phyloP scores from a whole-genome alignment of 306 rosid species.

The Boehmeria nivea region DNA sequence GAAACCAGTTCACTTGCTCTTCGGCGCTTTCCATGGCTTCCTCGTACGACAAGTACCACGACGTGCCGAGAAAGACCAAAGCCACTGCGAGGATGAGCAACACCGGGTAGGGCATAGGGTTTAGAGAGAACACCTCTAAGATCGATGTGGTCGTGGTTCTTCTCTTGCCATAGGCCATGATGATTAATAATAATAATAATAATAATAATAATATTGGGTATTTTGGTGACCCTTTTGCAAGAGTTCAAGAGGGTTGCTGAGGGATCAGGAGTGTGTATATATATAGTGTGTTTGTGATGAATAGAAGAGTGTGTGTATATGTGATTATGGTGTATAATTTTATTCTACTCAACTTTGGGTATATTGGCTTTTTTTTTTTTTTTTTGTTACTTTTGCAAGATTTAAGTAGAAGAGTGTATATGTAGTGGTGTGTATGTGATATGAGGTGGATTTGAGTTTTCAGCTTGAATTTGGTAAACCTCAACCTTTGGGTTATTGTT shows the following conservation, averaged over 20 bases:
- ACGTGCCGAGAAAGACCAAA: slow-evolving; percentile 45
- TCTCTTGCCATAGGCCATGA: slow-evolving; percentile 37
- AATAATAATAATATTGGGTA: too few relatives aligned
- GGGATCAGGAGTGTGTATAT: background rate
- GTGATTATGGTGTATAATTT: too few relatives aligned
- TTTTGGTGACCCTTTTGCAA: background rate
- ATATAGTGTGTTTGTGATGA: too few relatives aligned
- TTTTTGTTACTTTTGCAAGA: too few relatives aligned
- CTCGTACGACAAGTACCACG: slow-evolving; percentile 63
- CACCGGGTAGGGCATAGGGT: slow-evolving; percentile 72
- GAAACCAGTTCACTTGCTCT: slow-evolving; percentile 47
- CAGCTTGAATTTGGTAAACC: too few relatives aligned
- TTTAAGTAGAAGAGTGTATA: background rate
- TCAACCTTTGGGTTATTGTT: background rate
- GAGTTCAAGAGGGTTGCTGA: background rate
- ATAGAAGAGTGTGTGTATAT: too few relatives aligned
- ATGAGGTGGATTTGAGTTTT: too few relatives aligned
- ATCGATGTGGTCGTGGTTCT: slow-evolving; percentile 46
- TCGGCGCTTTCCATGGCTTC: slow-evolving; percentile 48
- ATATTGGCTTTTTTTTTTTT: too few relatives aligned
- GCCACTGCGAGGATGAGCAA: slow-evolving; percentile 49
- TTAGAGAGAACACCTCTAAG: slow-evolving; percentile 48
- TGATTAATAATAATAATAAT: too few relatives aligned
- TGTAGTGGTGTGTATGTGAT: background rate
- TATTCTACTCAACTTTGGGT: too few relatives aligned